A percentile compares a stretch with the other conserved stretches of the same genome.
These are phyloP conservation scores for Dothideomycetidae sp. DNA, from an alignment of 2,329 filamentous ascomycete species.

Conservation along the genomic window DNA sequence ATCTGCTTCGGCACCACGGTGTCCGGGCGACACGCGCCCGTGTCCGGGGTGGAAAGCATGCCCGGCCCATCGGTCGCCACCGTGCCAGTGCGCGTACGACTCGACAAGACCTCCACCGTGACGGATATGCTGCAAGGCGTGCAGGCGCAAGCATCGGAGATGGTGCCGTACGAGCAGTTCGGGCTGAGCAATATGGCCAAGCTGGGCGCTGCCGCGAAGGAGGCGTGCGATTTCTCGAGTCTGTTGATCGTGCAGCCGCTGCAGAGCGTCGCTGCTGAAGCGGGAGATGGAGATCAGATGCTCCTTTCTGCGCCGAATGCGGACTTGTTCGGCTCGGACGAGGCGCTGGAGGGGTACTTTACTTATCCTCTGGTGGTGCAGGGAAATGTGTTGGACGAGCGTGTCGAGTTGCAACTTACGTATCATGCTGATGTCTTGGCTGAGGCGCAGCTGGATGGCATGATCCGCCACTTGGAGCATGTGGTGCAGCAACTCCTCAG, in stretches of 20 bases:
- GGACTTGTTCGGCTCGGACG: not conserved
- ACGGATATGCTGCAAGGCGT: not conserved
- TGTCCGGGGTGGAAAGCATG: not conserved
- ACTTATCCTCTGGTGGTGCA: constrained; percentile 9
- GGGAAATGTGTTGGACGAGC: not conserved
- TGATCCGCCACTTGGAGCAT: constrained; percentile 2
- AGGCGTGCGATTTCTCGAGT: constrained; percentile 1
- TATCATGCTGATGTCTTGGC: not conserved
- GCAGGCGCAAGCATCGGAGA: not conserved
- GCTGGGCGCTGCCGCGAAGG: not conserved
- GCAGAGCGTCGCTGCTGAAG: not conserved
- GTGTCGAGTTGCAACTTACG: constrained; percentile 4
- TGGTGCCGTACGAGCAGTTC: constrained; percentile 7
- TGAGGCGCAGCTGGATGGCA: not conserved
- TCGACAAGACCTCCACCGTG: not conserved
- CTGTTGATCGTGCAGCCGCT: constrained; percentile 1
- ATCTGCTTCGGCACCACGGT: constrained; percentile 5
- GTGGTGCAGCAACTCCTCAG: not conserved
- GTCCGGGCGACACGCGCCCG: not conserved
- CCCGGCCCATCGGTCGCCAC: constrained; percentile 1
- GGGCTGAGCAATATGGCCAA: constrained; percentile 3
- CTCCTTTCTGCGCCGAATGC: not conserved
- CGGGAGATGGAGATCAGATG: not conserved
- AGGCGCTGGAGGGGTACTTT: not conserved
- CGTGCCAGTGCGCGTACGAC: not conserved